phyloP scores from a whole-genome alignment of 2,329 filamentous ascomycete species.

The Penicillium crustosum region DNA sequence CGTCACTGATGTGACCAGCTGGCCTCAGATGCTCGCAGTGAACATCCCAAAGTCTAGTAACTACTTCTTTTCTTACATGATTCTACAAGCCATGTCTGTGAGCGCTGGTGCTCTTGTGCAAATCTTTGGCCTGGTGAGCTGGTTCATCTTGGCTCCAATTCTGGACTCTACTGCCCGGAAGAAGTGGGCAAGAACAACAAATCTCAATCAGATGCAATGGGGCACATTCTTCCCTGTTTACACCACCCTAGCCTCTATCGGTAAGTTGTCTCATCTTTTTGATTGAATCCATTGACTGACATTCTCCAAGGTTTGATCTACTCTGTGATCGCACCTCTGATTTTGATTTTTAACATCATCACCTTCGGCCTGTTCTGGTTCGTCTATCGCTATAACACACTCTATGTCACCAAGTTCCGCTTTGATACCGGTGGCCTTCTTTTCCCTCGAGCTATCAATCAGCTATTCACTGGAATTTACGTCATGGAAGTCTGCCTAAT shows the following conservation, averaged over 20 bases:
- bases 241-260: constrained; percentile 94
- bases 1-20: constrained; percentile 66
- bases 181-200: constrained; percentile 85
- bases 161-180: constrained; percentile 77
- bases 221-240: constrained; percentile 94
- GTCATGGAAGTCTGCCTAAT: constrained; percentile 90
- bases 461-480: constrained; percentile 91
- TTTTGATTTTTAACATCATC: constrained; percentile 88
- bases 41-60: constrained; percentile 86
- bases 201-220: constrained; percentile 77
- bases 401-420: constrained; percentile 88
- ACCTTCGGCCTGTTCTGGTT: constrained; percentile 92
- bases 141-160: constrained; percentile 78
- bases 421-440: constrained; percentile 89
- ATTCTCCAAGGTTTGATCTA: constrained; percentile 66
- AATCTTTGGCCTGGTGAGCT: constrained; percentile 72
- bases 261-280: constrained; percentile 35
- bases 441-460: constrained; percentile 90
- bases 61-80: constrained; percentile 99
- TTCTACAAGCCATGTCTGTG: constrained; percentile 86
- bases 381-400: constrained; percentile 92
- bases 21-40: constrained; percentile 69
- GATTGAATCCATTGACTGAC: constrained; percentile 7
- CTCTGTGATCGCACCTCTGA: constrained; percentile 82
- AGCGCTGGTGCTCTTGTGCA: constrained; percentile 88